Base-by-base conservation (phyloP, 345 rosid genomes). In the Bruguiera sexangula region DNA sequence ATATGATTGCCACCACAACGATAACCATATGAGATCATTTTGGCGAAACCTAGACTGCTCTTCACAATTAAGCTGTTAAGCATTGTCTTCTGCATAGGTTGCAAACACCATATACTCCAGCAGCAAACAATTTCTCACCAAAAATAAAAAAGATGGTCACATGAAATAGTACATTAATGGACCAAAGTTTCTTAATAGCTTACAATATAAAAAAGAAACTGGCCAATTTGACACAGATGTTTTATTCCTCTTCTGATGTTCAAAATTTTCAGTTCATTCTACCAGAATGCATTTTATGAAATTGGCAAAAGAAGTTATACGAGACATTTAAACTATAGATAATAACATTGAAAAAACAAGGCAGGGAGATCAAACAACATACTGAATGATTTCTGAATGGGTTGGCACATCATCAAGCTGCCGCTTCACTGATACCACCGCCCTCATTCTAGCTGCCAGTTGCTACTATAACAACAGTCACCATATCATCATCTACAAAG, bases 341-440 rank as follows among this genome's bases (percentile, higher is more conserved):
- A 63, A 61, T 32, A 48, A 56, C 67, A 37, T 21, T 8, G 16
- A 50, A 26, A 13, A 11, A 3, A 56, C 30, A 56, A 27, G 53
- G 57, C 59, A 39, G 52, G 37, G 31, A 43, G 53, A 37, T 15
- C 6, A 56, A 66, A 27, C n/a, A 74, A 58, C 97, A 76, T 88
- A 93, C 98, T 89, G 98, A 63, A 82, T 80, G 52, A 89, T 91
- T 70, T 93, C 97, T 39, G 89, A 81, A 24, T 85, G 92, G 66
- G 86, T 82, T 65, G 98, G 92, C 54, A 82, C 82, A 62, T 91
- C 86, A 80, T 78, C 96, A 75, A 88, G 84, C 79, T 82, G 81
- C 73, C 80, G 78, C 81, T 82, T 93, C 69, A 88, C 61, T 2
- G 87, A 84, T 22, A 89, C 54, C 66, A 83, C 72, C 16, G 76